Evolutionary conservation across 306 rosid species (phyloP), one percentile per base, ranked within the genome.

Genomic region (Dryas octopetala): DNA sequence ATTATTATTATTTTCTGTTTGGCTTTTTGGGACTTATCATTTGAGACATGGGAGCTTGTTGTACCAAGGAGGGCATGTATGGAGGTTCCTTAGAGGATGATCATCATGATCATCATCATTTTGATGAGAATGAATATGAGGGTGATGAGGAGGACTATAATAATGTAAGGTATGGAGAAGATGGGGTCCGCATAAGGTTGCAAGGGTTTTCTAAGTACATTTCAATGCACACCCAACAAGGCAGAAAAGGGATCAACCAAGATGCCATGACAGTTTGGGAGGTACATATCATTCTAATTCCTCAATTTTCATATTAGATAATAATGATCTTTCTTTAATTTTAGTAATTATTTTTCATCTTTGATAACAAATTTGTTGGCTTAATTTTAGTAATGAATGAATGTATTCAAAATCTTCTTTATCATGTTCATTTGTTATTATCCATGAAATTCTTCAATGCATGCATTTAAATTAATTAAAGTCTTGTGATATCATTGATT

Each of bases 241-340:
- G 99, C 59, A 82, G 53, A 70, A 96, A 96, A 75, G 97, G 96
- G 53, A 74, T 89, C 71, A 96, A 96, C 79, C 99, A 96, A 89
- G 98, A 96, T 82, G 69, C 99, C 74, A 85, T 96, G 91, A 82
- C 93, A 2, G 83, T 89, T 83, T 92, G 98, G 97, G 92, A 96
- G 98, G 99, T 96, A 74, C 38, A 32, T 32, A 32, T 32, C 38
- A 32, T 32, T 32, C 38, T 32, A 32, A 32, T 32, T 32, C 38
- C 38, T 1, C 6, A 5, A 47, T 48, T 41, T 48, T 16, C 16
- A 15, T 68, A 40, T 76, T 23, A 73, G 44, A 17, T 32, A 32
- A 32, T 32, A 32, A 32, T 32, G 38, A 32, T 32, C 38, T 23
- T 23, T 23, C 23, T 23, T 23, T 23, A 23, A 23, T 23, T 23